phyloP scores from a whole-genome alignment of 208 protist species.

The Trypanosoma rangeli region DNA sequence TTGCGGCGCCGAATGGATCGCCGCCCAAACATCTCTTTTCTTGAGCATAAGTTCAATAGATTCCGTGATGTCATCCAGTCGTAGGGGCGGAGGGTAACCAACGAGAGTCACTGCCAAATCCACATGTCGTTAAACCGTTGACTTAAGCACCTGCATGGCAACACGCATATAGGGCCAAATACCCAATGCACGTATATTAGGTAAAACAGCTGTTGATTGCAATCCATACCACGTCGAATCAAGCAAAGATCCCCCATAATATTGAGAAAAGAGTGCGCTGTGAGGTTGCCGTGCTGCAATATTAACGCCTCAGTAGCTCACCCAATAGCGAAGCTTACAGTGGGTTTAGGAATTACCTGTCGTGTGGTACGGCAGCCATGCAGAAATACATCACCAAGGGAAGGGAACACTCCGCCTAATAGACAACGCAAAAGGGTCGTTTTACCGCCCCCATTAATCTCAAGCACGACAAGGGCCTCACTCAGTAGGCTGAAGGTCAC shows the following conservation, averaged over 20 bases:
- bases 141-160: conserved; percentile 3
- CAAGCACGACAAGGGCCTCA: conserved; percentile 21
- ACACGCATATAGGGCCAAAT: conserved; percentile 14
- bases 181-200: conserved; percentile 25
- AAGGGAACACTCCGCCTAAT: conserved; percentile 10
- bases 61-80: conserved; percentile 51
- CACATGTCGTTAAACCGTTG: conserved; percentile 14
- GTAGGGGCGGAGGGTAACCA: conserved; percentile 33
- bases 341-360: background rate
- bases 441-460: conserved; percentile 30
- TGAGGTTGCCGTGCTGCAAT: conserved; percentile 12
- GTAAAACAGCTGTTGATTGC: conserved; percentile 18
- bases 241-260: conserved; percentile 21
- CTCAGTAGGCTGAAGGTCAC: conserved; percentile 27
- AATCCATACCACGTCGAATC: background rate
- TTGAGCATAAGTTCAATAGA: conserved; percentile 37
- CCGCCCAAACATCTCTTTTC: conserved; percentile 39
- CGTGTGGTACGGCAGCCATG: conserved; percentile 13
- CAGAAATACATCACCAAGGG: conserved; percentile 15
- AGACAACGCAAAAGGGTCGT: conserved; percentile 25
- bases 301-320: conserved; percentile 15
- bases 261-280: conserved; percentile 25
- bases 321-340: conserved; percentile 7
- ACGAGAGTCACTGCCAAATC: conserved; percentile 46
- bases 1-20: conserved; percentile 11